Evolutionary conservation across 2,329 filamentous ascomycete genomes (phyloP), one percentile per base, ranked within the genome.

Genomic region (Ophiocordyceps robertsii): DNA sequence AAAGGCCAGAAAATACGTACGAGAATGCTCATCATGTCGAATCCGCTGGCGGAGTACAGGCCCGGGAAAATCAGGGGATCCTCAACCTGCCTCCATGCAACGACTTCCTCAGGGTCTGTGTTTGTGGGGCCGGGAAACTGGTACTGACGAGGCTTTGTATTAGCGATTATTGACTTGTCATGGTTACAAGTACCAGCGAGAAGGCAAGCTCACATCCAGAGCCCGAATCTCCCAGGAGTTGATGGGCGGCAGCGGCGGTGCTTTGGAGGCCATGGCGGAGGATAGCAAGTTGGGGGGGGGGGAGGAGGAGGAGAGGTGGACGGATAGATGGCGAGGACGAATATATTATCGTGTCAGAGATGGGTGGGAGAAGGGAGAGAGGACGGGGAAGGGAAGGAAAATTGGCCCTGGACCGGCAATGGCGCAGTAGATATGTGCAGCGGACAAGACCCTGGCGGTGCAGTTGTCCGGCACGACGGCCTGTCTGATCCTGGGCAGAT

Each of bases 31-130:
- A 79, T 67, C 37, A 78, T 64, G 51, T 79, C 71, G 40, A 73
- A 66, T 3, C 73, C 72, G 38, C 66, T 75, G 4, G 65, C 63
- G 5, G 70, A 65, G 48, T 79, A 79, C 1, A 78, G 56, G 7
- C 72, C 73, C 0, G 72, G 72, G 43, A 70, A 76, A 46, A 77
- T 73, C 45, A 75, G 56, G 33, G 69, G 57, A 50, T 76, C 69
- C 38, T 55, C 52, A 36, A 57, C 47, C 30, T 47, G 48, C 35
- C 53, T 51, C 54, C 59, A 56, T 27, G 48, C 16, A 4, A 27
- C 21, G 29, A 16, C 24, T 10, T n/a, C 31, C 29, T 36, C 44
- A 12, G 33, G 16, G 0, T 39, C 37, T 29, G 16, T 10, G 6
- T 36, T 17, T 16, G 33, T 10, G 5, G 29, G 41, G 13, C 38